phyloP scores from a whole-genome alignment of 805 yeast species.

The Starmerella sp. region DNA sequence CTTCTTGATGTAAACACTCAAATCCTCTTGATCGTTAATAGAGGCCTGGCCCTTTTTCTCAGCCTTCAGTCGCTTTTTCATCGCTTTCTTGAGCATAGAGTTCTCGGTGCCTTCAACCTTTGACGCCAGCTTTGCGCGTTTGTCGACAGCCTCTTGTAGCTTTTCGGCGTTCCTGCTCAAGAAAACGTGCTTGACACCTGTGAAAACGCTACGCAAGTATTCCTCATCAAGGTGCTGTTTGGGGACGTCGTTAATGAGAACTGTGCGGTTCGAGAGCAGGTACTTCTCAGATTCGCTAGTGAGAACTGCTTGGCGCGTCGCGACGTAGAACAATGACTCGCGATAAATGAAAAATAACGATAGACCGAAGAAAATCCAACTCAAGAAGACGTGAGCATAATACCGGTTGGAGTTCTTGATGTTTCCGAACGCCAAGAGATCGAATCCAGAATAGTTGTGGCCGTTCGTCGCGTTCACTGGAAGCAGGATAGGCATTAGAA shows the following conservation, averaged over 20 bases:
- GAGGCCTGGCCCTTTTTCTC: conserved; percentile 48
- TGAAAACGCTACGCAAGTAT: conserved; percentile 63
- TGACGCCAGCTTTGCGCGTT: conserved; percentile 49
- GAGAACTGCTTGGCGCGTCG: conserved; percentile 64
- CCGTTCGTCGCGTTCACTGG: conserved; percentile 66
- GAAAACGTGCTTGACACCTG: conserved; percentile 74
- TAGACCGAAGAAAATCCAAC: conserved; percentile 67
- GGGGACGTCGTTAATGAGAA: conserved; percentile 76
- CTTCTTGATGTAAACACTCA: conserved; percentile 55
- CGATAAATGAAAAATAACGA: conserved; percentile 67
- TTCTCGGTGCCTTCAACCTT: conserved; percentile 60
- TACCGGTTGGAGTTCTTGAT: conserved; percentile 50
- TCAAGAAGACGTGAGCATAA: conserved; percentile 74
- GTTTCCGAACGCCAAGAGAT: conserved; percentile 68
- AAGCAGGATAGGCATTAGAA: conserved; percentile 58
- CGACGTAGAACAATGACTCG: conserved; percentile 66
- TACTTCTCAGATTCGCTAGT: conserved; percentile 73
- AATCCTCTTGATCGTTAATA: conserved; percentile 16
- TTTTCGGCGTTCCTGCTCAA: conserved; percentile 53
- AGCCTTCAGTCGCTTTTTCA: conserved; percentile 50
- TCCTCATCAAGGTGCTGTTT: conserved; percentile 57
- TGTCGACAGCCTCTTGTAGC: conserved; percentile 44
- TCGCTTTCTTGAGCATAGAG: conserved; percentile 46
- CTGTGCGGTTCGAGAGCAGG: conserved; percentile 65
- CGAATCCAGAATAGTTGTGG: conserved; percentile 51